phyloP scores from a whole-genome alignment of 2,329 filamentous ascomycete species.

The Clonostachys rosea region DNA sequence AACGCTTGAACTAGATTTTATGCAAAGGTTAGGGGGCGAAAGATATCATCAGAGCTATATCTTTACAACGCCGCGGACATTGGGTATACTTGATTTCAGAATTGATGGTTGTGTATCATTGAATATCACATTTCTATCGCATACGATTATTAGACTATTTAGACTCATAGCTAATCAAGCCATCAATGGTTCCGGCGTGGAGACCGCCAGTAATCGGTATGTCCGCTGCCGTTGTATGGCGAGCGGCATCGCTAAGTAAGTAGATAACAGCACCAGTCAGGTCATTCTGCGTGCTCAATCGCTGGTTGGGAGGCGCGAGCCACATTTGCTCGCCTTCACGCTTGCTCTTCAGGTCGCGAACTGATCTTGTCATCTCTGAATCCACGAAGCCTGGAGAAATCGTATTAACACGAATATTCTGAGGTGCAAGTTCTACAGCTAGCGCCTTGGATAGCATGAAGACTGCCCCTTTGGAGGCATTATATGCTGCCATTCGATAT shows the following conservation, averaged over 20 bases:
- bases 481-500: constrained; percentile 33
- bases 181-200: constrained; percentile 29
- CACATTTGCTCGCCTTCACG: constrained; percentile 27
- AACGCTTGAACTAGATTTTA: too few species aligned
- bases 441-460: constrained; percentile 30
- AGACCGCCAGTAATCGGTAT: constrained; percentile 38
- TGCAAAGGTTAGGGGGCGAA: too few species aligned
- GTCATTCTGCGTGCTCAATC: constrained; percentile 33
- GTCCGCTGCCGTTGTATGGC: constrained; percentile 35
- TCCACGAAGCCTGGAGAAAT: constrained; percentile 29
- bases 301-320: constrained; percentile 27
- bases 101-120: too few species aligned
- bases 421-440: constrained; percentile 27
- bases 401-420: constrained; percentile 28
- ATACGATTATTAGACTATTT: too few species aligned
- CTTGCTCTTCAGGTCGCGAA: constrained; percentile 21
- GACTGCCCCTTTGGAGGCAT: constrained; percentile 34
- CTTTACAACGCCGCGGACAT: too few species aligned
- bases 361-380: constrained; percentile 24
- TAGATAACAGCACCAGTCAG: constrained; percentile 34
- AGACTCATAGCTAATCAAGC: constrained; percentile 23
- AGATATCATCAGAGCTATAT: too few species aligned
- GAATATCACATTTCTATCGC: too few species aligned
- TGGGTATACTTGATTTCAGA: too few species aligned
- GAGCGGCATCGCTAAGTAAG: constrained; percentile 34